Conservation (phyloP, 805 yeast species). For the Wickerhamomyces mucosus region DNA sequence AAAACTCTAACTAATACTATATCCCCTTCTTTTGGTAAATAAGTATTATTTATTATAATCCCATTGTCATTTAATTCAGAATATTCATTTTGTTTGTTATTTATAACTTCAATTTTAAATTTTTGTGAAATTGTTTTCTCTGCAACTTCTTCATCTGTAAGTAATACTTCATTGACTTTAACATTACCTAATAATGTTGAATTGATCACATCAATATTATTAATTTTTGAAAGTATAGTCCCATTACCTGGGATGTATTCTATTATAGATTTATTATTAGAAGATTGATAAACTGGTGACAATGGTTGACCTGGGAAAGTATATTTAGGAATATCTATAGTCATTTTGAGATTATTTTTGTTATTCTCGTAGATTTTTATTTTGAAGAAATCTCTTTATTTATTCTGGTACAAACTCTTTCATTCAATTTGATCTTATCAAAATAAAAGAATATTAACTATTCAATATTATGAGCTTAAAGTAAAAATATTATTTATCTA, state of each 20-base stretch:
- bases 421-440: no score
- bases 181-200: constrained; percentile 62
- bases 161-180: constrained; percentile 14
- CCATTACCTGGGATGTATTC: constrained; percentile 60
- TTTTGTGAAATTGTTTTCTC: constrained; percentile 12
- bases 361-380: no score
- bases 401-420: no score
- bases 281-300: constrained; percentile 41
- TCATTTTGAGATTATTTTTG: no score
- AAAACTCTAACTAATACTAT: constrained; percentile 69
- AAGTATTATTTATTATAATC: constrained; percentile 21
- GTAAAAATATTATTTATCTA: no score
- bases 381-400: no score
- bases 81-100: constrained; percentile 9
- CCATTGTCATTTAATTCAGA: constrained; percentile 7
- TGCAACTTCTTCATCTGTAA: constrained; percentile 7
- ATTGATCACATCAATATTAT: constrained; percentile 30
- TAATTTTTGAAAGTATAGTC: constrained; percentile 37
- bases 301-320: constrained; percentile 81
- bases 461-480: no score
- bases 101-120: constrained; percentile 21
- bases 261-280: constrained; percentile 23
- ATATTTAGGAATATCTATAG: constrained; percentile 29
- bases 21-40: constrained; percentile 78
- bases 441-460: no score